Evolutionary conservation across 176 grass and related monocot genomes (phyloP), one percentile per base, ranked within the genome.

Genomic region (Puccinellia tenuiflora): DNA sequence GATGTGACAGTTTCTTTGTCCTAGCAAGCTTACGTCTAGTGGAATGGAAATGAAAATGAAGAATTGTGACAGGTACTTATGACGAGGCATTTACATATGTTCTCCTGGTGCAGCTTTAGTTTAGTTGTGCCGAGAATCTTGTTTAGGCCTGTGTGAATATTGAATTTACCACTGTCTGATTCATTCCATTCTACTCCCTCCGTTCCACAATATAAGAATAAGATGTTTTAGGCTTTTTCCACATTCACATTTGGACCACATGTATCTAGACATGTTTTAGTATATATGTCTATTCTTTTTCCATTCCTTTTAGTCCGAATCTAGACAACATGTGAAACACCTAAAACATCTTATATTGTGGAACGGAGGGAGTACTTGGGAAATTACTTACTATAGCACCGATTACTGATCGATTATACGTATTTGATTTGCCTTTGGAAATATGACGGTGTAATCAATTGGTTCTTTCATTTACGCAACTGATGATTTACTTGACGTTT

Each of bases 31-130:
- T 50, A 66, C 15, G 72, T 67, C 3, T 85, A 52, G 38, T 34
- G 34, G 47, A 82, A 88, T 88, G 74, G 90, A 86, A 83, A 67
- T 91, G 86, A 85, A 91, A 86, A 88, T 79, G 90, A 88, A 60
- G 86, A 88, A 91, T 46, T 68, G 74, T 65, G 83, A 85, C 85
- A 87, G 79, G 60, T 87, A 77, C 85, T 87, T 77, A 17, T 48
- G 59, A 87, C 4, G 51, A 80, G 47, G 63, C 26, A 24, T 87
- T 67, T 48, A 82, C 60, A 68, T 68, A 37, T 71, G 51, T 68
- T 15, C 79, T 87, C 79, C 28, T 82, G 79, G 79, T 39, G 60
- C 79, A 60, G 53, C 84, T 86, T 75, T 48, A n/a, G n/a, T 57
- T 31, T 60, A 34, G 45, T 63, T 86, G 31, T 81, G 55, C 85